phyloP scores from a whole-genome alignment of 495 filamentous ascomycete species.

The Recurvomyces mirabilis region DNA sequence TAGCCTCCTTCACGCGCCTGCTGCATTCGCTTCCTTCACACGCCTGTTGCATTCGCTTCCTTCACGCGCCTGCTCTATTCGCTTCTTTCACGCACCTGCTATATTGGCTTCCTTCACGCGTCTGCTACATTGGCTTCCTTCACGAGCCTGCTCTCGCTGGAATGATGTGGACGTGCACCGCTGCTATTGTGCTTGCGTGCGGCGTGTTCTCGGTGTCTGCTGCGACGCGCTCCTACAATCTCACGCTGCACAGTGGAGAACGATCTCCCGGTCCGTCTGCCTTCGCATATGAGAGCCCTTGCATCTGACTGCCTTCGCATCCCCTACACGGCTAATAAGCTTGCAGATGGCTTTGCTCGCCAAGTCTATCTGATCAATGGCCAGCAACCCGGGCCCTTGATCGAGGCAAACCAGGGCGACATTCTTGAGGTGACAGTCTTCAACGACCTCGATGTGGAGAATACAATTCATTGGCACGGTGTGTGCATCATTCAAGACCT shows the following conservation, averaged over 20 bases:
- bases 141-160: background rate
- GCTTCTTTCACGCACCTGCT: too few relatives aligned
- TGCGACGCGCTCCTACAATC: background rate
- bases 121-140: background rate
- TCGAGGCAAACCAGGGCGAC: slow-evolving; percentile 41
- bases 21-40: too few relatives aligned
- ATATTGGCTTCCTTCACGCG: background rate
- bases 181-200: background rate
- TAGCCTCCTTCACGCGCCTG: background rate
- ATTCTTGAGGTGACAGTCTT: slow-evolving; percentile 2
- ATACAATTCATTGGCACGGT: slow-evolving; percentile 11
- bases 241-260: background rate
- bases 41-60: background rate
- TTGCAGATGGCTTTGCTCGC: slow-evolving; percentile 26
- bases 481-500: background rate
- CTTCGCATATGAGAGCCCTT: background rate
- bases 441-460: slow-evolving; percentile 2
- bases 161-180: background rate
- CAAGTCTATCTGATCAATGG: slow-evolving; percentile 38
- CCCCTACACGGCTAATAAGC: background rate
- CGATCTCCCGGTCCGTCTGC: background rate
- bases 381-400: slow-evolving; percentile 43
- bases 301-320: background rate
- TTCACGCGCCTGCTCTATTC: background rate
- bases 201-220: background rate